Conservation (phyloP, 495 filamentous ascomycete species). For the Cercophora sp. region DNA sequence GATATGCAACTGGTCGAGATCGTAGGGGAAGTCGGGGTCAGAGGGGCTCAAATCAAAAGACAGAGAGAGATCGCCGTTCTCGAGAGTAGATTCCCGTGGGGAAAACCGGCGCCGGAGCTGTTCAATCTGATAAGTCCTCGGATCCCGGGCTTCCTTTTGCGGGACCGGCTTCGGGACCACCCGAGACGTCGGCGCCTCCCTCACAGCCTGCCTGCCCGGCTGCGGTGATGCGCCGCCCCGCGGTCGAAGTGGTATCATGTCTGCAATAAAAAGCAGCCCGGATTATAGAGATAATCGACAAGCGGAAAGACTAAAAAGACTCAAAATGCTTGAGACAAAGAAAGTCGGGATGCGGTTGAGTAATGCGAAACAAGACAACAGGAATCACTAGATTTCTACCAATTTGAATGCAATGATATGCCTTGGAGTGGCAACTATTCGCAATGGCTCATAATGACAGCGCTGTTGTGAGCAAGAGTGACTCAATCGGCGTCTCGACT, state of each 20-base stretch:
- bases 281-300: not conserved
- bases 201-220: constrained; percentile 5
- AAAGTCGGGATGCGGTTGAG: not conserved
- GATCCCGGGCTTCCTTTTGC: constrained; percentile 59
- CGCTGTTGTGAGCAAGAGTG: not conserved
- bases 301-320: not conserved
- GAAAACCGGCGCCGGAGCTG: constrained; percentile 71
- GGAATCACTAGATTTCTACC: not conserved
- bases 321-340: not conserved
- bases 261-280: not conserved
- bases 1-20: constrained; percentile 68
- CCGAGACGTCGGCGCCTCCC: constrained; percentile 38
- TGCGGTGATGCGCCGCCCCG: constrained; percentile 12
- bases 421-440: too few relatives aligned
- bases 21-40: constrained; percentile 86
- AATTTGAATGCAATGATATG: not conserved
- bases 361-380: not conserved
- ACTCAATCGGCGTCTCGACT: not conserved
- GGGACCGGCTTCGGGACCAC: constrained; percentile 64
- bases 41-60: constrained; percentile 67
- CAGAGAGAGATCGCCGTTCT: constrained; percentile 51
- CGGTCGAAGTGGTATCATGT: constrained; percentile 27
- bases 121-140: constrained; percentile 69
- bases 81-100: constrained; percentile 52
- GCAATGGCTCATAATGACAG: too few relatives aligned